Evolutionary conservation across 108 stramenopile species (phyloP).

Genomic region (Thalassiosira profunda): DNA sequence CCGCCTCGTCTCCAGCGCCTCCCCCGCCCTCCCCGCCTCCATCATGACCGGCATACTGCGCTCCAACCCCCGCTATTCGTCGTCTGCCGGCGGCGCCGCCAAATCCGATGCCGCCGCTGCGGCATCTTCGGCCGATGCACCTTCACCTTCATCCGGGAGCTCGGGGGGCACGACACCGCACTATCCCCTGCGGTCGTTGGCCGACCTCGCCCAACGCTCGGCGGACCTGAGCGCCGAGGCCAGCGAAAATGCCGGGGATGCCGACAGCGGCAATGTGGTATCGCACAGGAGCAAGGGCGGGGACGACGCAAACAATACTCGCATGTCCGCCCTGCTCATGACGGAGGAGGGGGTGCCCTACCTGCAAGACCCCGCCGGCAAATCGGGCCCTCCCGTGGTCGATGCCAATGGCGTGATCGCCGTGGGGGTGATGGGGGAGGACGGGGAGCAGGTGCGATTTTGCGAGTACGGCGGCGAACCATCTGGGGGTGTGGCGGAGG

Average conservation of each 20-base stretch:
- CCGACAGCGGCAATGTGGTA: conserved; percentile 1
- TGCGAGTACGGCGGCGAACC: conserved; percentile 6
- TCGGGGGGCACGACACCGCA: background rate
- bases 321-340: conserved; percentile 4
- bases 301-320: background rate
- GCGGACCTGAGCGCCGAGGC: conserved; percentile 9
- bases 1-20: too few species aligned
- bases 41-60: conserved; percentile 16
- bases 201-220: conserved; percentile 27
- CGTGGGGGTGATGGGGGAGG: conserved; percentile 1
- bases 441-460: conserved; percentile 17
- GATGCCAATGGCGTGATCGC: conserved; percentile 1
- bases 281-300: too few species aligned
- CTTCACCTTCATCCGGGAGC: background rate
- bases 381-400: background rate
- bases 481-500: background rate
- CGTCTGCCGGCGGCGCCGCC: background rate
- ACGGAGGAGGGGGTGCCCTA: conserved; percentile 9
- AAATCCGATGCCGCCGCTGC: background rate
- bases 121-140: background rate
- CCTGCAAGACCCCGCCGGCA: background rate
- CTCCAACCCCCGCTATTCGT: conserved; percentile 14
- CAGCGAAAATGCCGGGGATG: background rate
- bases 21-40: background rate
- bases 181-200: conserved; percentile 12